Base-by-base conservation (phyloP, 257 asterid species). In the Striga asiatica region DNA sequence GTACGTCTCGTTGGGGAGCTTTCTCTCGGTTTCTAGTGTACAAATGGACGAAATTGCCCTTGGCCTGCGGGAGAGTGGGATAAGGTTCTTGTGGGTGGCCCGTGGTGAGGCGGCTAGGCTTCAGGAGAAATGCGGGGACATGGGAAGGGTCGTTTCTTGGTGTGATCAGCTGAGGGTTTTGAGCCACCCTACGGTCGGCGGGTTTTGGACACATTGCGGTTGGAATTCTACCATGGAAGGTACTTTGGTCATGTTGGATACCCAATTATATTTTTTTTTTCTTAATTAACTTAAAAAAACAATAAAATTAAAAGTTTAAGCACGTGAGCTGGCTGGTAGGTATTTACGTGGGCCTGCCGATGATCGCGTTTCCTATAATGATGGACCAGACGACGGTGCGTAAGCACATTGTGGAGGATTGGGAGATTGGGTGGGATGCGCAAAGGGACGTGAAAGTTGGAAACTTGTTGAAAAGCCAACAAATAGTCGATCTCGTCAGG, bases 181-280 rank as follows among this genome's bases (percentile, higher is more conserved):
- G 54, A 56, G 73, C 48, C 89, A 79, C 56, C 61, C 78, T 46
- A 63, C 84, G 0, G 60, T 81, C 1, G 89, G 88, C 0, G 95
- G 93, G 16, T 85, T 85, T 49, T 85, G 93, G 95, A 74, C 93
- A 0, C 92, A 85, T 38, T 79, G 94, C 5, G 94, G 94, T 4
- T 84, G 88, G 84, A 84, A 75, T 50, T 84, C 92, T 0, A 84
- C 82, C 0, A 71, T 69, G 74, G 95, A 79, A 56, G 76, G 74
- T 41, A 16, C 1, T 41, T 3, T 27, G 32, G 32, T 7, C n/a
- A n/a, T n/a, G n/a, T n/a, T n/a, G n/a, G n/a, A n/a, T n/a, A n/a
- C n/a, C n/a, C n/a, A n/a, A n/a, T n/a, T n/a, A n/a, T n/a, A n/a
- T n/a, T n/a, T n/a, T n/a, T n/a, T n/a, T n/a, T n/a, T n/a, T n/a